A percentile compares a stretch with the other conserved stretches of the same genome.
These are phyloP conservation scores for Onygenales sp. DNA, from an alignment of 2,329 filamentous ascomycete genomes.

Conservation along the genomic window DNA sequence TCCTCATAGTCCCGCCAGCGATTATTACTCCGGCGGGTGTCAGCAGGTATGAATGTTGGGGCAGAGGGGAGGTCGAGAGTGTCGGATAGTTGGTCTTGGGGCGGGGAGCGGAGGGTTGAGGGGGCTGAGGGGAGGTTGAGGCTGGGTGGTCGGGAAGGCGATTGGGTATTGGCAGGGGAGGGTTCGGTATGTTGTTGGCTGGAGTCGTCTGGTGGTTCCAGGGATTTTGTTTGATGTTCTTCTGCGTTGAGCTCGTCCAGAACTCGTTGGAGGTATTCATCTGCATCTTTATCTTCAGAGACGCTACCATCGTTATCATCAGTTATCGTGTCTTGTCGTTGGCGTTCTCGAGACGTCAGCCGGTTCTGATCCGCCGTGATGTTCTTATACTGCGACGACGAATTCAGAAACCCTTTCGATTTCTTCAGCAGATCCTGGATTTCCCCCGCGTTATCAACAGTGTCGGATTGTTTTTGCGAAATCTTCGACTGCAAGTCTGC, in stretches of 20 bases:
- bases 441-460: conserved; percentile 3
- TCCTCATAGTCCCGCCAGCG: conserved; percentile 35
- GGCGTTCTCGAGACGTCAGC: background rate
- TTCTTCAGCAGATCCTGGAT: conserved; percentile 2
- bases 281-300: conserved; percentile 16
- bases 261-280: conserved; percentile 19
- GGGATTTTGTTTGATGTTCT: background rate
- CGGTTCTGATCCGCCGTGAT: background rate
- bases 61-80: conserved; percentile 18
- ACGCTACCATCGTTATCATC: conserved; percentile 1
- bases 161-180: background rate
- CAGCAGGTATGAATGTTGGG: conserved; percentile 11
- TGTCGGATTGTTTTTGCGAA: background rate
- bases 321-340: too few relatives aligned
- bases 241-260: conserved; percentile 17
- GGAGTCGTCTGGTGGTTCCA: background rate
- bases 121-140: conserved; percentile 5
- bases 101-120: conserved; percentile 8
- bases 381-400: conserved; percentile 14
- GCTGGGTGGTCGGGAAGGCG: background rate
- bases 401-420: conserved; percentile 22
- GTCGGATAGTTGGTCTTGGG: conserved; percentile 8
- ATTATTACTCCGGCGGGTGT: conserved; percentile 7
- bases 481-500: conserved; percentile 7
- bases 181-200: background rate